These are phyloP conservation scores for Xerocomellus amylosporus DNA, from an alignment of 768 basidiomycete genomes.

Conservation along the genomic window DNA sequence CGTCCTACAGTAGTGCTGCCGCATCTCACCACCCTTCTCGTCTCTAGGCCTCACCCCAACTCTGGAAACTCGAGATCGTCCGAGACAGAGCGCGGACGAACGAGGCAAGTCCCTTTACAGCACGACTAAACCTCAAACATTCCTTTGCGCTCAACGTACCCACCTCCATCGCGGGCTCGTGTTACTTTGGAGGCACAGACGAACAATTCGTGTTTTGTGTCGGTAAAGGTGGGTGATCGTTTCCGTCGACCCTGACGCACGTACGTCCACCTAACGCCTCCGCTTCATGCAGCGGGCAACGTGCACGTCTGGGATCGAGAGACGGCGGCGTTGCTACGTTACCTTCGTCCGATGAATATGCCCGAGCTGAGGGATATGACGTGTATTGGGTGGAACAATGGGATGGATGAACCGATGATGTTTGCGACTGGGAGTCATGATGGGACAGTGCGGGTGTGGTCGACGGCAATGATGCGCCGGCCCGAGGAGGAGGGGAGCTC, in stretches of 20 bases:
- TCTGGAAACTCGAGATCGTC: conserved; percentile 68
- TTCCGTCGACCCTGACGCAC: not conserved
- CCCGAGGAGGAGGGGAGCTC: conserved; percentile 10
- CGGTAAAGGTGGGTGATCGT: conserved; percentile 55
- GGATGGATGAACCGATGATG: conserved; percentile 42
- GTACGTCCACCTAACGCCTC: no score
- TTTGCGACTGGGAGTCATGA: conserved; percentile 78
- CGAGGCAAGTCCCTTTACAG: conserved; percentile 10
- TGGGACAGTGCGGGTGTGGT: conserved; percentile 76
- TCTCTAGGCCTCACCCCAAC: conserved; percentile 62
- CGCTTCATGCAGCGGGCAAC: conserved; percentile 56
- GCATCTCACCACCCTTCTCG: not conserved
- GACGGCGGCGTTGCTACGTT: conserved; percentile 66
- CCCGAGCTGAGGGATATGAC: conserved; percentile 63
- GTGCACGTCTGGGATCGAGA: conserved; percentile 87
- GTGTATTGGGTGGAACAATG: conserved; percentile 78
- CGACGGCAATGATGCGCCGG: conserved; percentile 32
- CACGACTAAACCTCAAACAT: conserved; percentile 45
- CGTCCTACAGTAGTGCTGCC: no score
- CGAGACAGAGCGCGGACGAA: conserved; percentile 45
- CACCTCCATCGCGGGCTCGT: conserved; percentile 74
- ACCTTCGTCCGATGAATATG: conserved; percentile 53
- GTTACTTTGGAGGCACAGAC: conserved; percentile 76
- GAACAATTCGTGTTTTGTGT: conserved; percentile 79
- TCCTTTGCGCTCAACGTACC: conserved; percentile 61